These are phyloP conservation scores for Termitomyces titanicus DNA, from an alignment of 768 basidiomycete genomes.

Conservation along the genomic window DNA sequence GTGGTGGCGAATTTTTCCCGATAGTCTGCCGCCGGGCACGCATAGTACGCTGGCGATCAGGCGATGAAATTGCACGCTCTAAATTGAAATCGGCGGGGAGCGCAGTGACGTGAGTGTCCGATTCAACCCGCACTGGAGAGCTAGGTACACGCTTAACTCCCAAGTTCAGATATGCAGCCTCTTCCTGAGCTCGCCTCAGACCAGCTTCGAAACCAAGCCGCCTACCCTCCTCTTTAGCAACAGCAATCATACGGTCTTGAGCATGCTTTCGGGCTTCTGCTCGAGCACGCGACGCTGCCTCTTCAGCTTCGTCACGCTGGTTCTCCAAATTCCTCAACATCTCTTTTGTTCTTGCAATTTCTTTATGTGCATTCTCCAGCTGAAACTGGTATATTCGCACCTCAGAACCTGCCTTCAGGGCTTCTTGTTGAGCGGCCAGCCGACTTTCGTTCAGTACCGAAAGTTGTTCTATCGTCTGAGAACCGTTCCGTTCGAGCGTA, in stretches of 20 bases:
- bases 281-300: conserved; percentile 47
- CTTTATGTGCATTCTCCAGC: conserved; percentile 39
- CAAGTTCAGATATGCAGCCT: conserved; percentile 14
- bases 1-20: background rate
- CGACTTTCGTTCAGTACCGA: conserved; percentile 32
- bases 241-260: conserved; percentile 46
- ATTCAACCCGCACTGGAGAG: background rate
- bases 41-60: conserved; percentile 2
- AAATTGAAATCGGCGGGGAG: background rate
- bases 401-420: conserved; percentile 31
- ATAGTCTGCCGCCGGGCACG: conserved; percentile 1
- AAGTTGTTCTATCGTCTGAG: conserved; percentile 30
- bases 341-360: conserved; percentile 51
- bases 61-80: conserved; percentile 5
- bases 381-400: conserved; percentile 35
- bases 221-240: conserved; percentile 58
- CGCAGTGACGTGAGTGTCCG: background rate
- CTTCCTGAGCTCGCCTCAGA: conserved; percentile 33
- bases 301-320: conserved; percentile 57
- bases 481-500: conserved; percentile 30
- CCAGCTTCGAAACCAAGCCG: conserved; percentile 48
- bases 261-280: conserved; percentile 46
- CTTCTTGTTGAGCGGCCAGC: conserved; percentile 33
- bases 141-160: background rate
- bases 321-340: conserved; percentile 43